Conservation (phyloP, 129 eudicot genomes). For the Helichrysum umbraculigerum region DNA sequence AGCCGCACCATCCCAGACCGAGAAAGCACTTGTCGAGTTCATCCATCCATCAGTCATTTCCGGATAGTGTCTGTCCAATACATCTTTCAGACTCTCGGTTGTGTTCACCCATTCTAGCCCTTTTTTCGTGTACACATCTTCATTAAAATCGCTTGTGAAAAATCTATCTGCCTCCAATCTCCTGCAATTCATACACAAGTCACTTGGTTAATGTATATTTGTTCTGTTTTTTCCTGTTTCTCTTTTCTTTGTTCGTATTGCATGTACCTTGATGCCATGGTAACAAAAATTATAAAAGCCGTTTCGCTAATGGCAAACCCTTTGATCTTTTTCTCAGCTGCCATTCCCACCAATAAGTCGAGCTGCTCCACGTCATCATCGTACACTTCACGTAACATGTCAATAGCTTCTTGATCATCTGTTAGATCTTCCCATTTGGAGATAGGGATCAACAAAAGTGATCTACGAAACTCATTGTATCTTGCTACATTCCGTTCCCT, state of each 20-base stretch:
- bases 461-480: no score
- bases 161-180: constrained; percentile 65
- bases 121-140: constrained; percentile 57
- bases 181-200: constrained; percentile 42
- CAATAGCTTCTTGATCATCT: constrained; percentile 41
- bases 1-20: constrained; percentile 59
- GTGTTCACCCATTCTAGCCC: constrained; percentile 73
- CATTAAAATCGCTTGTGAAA: constrained; percentile 57
- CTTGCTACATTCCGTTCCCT: constrained; percentile 63
- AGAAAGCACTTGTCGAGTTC: constrained; percentile 55
- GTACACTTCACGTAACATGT: constrained; percentile 47
- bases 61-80: constrained; percentile 33
- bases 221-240: no score
- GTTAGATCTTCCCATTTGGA: constrained; percentile 78
- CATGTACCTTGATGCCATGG: constrained; percentile 66
- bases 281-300: constrained; percentile 52
- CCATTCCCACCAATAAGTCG: constrained; percentile 54
- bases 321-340: constrained; percentile 64
- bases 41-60: constrained; percentile 32
- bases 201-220: not conserved
- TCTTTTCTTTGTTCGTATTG: no score
- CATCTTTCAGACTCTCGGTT: constrained; percentile 38
- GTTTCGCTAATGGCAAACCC: constrained; percentile 77
- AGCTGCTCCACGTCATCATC: constrained; percentile 54
- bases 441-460: constrained; percentile 52